Conservation (phyloP, 495 filamentous ascomycete species). For the Jackrogersella multiformis region DNA sequence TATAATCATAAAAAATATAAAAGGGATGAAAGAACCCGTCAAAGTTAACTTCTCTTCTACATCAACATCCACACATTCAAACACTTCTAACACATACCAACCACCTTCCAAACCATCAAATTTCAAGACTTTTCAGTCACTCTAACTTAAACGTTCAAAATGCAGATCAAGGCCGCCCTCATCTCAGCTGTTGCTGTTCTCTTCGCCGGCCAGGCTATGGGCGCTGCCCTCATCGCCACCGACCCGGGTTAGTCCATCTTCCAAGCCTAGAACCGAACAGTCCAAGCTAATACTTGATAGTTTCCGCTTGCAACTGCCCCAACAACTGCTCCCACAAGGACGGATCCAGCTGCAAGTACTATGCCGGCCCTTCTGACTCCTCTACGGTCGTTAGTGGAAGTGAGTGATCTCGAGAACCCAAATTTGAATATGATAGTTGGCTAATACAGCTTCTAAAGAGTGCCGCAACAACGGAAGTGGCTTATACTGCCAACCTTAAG, state of each 20-base stretch:
- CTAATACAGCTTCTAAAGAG: neutral
- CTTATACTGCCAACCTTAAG: neutral
- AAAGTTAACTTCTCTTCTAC: conserved; percentile 1
- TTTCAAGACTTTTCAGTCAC: conserved; percentile 11
- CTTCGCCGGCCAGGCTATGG: conserved; percentile 7
- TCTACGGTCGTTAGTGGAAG: neutral
- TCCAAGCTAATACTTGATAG: neutral
- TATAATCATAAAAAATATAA: neutral
- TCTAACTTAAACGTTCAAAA: neutral
- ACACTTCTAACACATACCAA: neutral
- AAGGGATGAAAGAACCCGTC: neutral
- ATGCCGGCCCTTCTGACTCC: neutral
- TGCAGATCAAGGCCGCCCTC: neutral
- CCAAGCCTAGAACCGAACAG: neutral
- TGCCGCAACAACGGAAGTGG: neutral
- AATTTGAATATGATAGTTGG: neutral
- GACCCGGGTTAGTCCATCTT: conserved; percentile 1
- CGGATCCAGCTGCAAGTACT: conserved; percentile 2
- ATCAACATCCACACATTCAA: conserved; percentile 2
- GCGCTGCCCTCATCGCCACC: neutral
- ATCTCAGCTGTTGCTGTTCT: conserved; percentile 2
- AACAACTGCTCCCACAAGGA: conserved; percentile 1
- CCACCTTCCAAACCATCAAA: neutral
- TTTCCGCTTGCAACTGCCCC: conserved; percentile 8
- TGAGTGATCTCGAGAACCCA: neutral